A percentile compares a stretch with the other conserved stretches of the same genome.
Conservation (phyloP, 768 basidiomycete genomes). For the Coprinopsis strossmayeri region DNA sequence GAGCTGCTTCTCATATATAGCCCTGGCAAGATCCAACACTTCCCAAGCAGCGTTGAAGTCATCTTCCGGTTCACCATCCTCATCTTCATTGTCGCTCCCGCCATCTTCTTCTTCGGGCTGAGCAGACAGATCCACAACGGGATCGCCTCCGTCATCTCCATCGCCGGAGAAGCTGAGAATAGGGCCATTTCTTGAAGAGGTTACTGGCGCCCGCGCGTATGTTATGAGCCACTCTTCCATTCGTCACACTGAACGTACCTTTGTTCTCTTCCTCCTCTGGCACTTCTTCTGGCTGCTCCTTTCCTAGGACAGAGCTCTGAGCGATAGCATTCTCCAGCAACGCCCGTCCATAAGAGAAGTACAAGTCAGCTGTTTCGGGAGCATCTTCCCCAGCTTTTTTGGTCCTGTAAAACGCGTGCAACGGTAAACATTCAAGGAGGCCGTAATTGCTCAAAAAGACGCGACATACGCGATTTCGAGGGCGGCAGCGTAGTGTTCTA, state of each 20-base stretch:
- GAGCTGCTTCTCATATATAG: constrained; percentile 70
- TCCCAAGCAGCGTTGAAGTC: constrained; percentile 99
- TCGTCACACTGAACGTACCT: constrained; percentile 16
- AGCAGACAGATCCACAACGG: constrained; percentile 57
- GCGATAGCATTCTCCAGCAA: constrained; percentile 88
- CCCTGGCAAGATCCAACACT: constrained; percentile 88
- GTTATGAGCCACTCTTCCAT: constrained; percentile 2
- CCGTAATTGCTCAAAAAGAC: constrained; percentile 10
- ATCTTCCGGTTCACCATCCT: constrained; percentile 83
- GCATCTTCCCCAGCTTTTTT: constrained; percentile 72
- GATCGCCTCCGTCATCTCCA: constrained; percentile 51
- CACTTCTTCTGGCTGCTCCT: constrained; percentile 63
- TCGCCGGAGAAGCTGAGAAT: constrained; percentile 81
- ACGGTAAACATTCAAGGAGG: constrained; percentile 6
- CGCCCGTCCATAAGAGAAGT: constrained; percentile 90
- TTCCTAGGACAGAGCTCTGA: constrained; percentile 83
- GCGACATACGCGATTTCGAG: constrained; percentile 47
- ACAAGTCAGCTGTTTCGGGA: constrained; percentile 79
- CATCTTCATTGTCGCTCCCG: constrained; percentile 53
- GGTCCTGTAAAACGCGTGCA: constrained; percentile 40
- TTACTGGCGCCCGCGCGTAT: constrained; percentile 18
- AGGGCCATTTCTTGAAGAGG: constrained; percentile 40
- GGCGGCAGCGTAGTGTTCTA: constrained; percentile 78
- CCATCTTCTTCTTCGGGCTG: constrained; percentile 43
- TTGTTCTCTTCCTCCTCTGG: constrained; percentile 36